phyloP scores from a whole-genome alignment of 768 basidiomycete species.

The Amanita pseudoporphyria region DNA sequence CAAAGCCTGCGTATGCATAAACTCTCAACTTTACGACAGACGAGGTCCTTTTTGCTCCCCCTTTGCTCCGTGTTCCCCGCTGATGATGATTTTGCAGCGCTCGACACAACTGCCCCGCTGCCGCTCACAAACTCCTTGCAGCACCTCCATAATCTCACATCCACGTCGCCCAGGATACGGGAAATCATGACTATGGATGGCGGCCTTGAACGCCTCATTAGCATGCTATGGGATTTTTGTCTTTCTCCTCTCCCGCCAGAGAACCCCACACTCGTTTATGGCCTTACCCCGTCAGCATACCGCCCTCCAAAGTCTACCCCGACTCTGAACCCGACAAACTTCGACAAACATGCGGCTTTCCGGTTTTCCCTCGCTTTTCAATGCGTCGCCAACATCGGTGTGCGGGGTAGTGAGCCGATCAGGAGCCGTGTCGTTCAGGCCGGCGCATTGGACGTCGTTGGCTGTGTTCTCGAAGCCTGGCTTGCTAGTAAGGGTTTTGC shows the following conservation, averaged over 20 bases:
- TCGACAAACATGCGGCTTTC: constrained; percentile 79
- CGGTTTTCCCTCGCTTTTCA: constrained; percentile 92
- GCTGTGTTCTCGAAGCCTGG: constrained; percentile 91
- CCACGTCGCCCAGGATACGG: constrained; percentile 93
- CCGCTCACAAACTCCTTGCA: constrained; percentile 91
- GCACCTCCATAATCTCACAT: constrained; percentile 93
- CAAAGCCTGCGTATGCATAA: constrained; percentile 90
- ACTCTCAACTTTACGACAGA: constrained; percentile 89
- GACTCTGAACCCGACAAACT: constrained; percentile 55
- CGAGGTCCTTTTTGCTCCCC: constrained; percentile 48
- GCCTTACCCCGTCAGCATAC: constrained; percentile 57
- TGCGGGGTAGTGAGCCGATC: constrained; percentile 88
- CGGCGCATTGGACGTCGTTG: constrained; percentile 87
- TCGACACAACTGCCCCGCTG: constrained; percentile 42
- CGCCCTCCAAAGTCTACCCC: constrained; percentile 47
- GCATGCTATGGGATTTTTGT: constrained; percentile 86
- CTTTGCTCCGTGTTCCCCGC: constrained; percentile 5
- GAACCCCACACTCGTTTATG: constrained; percentile 67
- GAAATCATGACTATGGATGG: constrained; percentile 99
- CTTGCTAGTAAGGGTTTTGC: constrained; percentile 81
- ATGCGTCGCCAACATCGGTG: constrained; percentile 95
- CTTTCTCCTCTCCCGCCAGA: constrained; percentile 75
- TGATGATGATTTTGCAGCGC: constrained; percentile 23
- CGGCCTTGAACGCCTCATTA: constrained; percentile 90
- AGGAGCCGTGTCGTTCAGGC: constrained; percentile 90